Base-by-base conservation (phyloP, 352 stramenopile species). In the Phytophthora vignae region DNA sequence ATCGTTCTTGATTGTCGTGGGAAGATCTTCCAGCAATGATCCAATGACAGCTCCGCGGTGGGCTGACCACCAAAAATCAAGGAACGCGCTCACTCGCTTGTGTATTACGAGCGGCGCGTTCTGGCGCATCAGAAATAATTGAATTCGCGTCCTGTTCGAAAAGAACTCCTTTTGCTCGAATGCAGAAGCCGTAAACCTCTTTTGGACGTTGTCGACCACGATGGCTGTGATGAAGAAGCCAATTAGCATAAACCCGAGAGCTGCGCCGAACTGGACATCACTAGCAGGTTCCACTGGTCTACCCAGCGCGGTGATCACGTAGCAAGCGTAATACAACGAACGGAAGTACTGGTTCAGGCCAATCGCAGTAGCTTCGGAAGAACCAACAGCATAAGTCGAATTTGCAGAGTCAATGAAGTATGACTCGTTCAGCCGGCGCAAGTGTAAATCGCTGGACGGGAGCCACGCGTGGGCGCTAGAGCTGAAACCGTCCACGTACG, bases 121-220 rank as follows among this genome's bases (percentile, higher is more conserved):
- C 55, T 94, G 84, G 2, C 85, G 81, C 15, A 84, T 82, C 2
- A 94, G 56, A 62, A 94, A 94, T 15, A 91, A 68, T 48, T 92
- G 83, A 25, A 94, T 92, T 5, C 76, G 66, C 3, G 84, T 84
- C 40, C 86, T 73, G 2, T 74, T 85, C 0, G 79, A 76, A 44
- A 87, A 89, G 64, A 94, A 92, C 46, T 92, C 81, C 36, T 92
- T 94, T 50, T 94, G 86, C 14, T 94, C 86, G 33, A 86, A 75
- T 14, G 86, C 84, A 9, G 86, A 94, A 0, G 86, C 84, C 1
- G 86, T 94, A 46, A 94, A 90, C 19, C 83, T 71, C 62, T 94
- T 94, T 65, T 94, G 86, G 4, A 92, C 86, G 17, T 92, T 90
- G 64, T 93, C 84, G 2, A 93, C 84, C 17, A 90, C 84, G 21